Evolutionary conservation across 345 rosid genomes (phyloP).

Genomic region (Bruguiera gymnorhiza): DNA sequence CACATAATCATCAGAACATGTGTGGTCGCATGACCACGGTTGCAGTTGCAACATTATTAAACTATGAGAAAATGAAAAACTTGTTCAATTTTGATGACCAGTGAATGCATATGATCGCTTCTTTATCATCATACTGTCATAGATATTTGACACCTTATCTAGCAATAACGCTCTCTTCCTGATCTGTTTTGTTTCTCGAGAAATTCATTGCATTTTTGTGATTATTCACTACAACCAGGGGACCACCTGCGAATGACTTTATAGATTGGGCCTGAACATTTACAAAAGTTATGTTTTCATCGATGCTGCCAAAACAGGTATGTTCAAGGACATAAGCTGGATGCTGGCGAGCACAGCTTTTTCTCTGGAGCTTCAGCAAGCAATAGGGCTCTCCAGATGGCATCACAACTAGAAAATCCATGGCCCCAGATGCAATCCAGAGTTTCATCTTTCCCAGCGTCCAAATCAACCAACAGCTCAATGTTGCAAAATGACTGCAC

Average conservation of each 20-base stretch:
- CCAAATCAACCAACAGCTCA: constrained; percentile 24
- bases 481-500: constrained; percentile 38
- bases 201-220: background rate
- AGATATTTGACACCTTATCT: background rate
- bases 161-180: background rate
- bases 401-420: constrained; percentile 29
- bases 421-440: constrained; percentile 49
- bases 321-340: constrained; percentile 43
- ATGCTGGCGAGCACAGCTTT: constrained; percentile 41
- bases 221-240: too few relatives aligned
- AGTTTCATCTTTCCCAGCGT: constrained; percentile 23
- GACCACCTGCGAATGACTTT: background rate
- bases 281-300: background rate
- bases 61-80: background rate
- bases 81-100: too few relatives aligned
- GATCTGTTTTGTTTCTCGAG: background rate
- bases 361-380: constrained; percentile 43
- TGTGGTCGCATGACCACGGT: background rate
- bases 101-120: background rate
- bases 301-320: constrained; percentile 32
- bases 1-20: background rate
- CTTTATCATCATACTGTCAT: background rate
- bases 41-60: background rate
- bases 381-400: constrained; percentile 31
- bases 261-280: background rate